A percentile compares a stretch with the other conserved stretches of the same genome.
These are phyloP conservation scores for Penicillium paneum DNA, from an alignment of 2,329 filamentous ascomycete species.

Conservation along the genomic window DNA sequence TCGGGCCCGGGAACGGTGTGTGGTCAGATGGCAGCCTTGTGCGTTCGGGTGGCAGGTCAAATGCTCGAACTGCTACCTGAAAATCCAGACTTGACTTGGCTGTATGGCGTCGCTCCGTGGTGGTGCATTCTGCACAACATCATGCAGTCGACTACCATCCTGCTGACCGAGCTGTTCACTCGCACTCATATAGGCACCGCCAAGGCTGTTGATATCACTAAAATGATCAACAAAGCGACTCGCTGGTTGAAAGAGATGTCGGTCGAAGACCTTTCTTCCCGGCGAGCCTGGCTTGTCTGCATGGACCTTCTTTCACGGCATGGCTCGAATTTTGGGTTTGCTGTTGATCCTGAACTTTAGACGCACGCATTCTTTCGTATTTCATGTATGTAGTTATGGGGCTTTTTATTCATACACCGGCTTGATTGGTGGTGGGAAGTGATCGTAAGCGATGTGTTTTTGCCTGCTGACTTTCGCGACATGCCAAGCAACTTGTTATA, in stretches of 20 bases:
- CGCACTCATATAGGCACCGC: slow-evolving; percentile 30
- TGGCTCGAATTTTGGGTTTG: slow-evolving; percentile 13
- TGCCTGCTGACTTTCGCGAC: background rate
- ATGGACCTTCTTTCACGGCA: slow-evolving; percentile 25
- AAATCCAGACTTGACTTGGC: slow-evolving; percentile 29
- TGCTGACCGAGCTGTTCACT: slow-evolving; percentile 39
- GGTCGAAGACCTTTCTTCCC: slow-evolving; percentile 32
- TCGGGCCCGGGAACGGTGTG: slow-evolving; percentile 31
- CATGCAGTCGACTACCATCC: slow-evolving; percentile 40
- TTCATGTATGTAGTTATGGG: background rate
- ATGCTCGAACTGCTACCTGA: slow-evolving; percentile 38
- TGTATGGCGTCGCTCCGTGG: slow-evolving; percentile 38
- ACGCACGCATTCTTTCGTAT: background rate
- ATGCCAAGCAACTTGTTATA: background rate
- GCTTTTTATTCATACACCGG: background rate
- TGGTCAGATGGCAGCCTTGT: slow-evolving; percentile 33
- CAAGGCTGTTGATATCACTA: slow-evolving; percentile 27
- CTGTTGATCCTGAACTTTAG: slow-evolving; percentile 4
- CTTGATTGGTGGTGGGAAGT: background rate
- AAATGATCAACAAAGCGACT: slow-evolving; percentile 33
- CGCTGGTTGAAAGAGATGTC: slow-evolving; percentile 39
- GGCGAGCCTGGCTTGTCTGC: slow-evolving; percentile 35
- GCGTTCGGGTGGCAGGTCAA: slow-evolving; percentile 36
- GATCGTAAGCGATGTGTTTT: background rate
- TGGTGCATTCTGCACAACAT: slow-evolving; percentile 43